phyloP scores from a whole-genome alignment of 31 red algal genomes.

The Porphyra umbilicalis region DNA sequence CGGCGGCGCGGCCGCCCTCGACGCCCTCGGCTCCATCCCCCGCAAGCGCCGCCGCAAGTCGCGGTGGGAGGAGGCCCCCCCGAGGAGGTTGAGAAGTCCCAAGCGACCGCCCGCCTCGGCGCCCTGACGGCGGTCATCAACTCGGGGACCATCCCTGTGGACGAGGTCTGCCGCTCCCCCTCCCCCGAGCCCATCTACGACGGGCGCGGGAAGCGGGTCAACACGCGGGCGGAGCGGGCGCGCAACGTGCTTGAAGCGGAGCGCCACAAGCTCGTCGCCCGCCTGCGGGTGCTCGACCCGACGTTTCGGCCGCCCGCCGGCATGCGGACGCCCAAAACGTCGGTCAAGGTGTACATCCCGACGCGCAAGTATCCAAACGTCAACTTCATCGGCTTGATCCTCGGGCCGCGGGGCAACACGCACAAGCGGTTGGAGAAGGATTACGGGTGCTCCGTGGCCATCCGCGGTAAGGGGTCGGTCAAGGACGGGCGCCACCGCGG shows the following conservation, averaged over 20 bases:
- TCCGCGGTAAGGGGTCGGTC: constrained; percentile 87
- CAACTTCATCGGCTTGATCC: constrained; percentile 90
- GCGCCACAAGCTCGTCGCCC: constrained; percentile 40
- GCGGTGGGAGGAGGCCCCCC: constrained; percentile 43
- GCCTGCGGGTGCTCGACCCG: constrained; percentile 45
- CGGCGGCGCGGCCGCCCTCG: background rate
- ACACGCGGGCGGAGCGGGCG: constrained; percentile 71
- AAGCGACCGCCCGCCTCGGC: constrained; percentile 38
- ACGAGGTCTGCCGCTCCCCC: constrained; percentile 73
- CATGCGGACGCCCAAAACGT: constrained; percentile 47
- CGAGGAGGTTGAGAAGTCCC: constrained; percentile 13
- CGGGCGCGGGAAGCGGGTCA: constrained; percentile 62
- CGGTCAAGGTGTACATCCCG: constrained; percentile 75
- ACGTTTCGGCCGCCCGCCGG: constrained; percentile 55
- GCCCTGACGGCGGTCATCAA: constrained; percentile 39
- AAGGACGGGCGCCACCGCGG: constrained; percentile 73
- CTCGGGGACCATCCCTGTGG: constrained; percentile 57
- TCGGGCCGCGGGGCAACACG: constrained; percentile 89
- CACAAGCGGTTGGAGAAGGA: constrained; percentile 88
- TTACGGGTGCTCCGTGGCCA: constrained; percentile 59
- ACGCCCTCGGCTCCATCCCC: background rate
- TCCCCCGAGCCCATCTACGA: constrained; percentile 87
- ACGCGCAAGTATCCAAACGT: constrained; percentile 66
- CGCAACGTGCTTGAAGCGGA: constrained; percentile 57
- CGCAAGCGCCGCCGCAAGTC: constrained; percentile 36